Evolutionary conservation across 805 yeast species (phyloP), one percentile per base, ranked within the genome.

Genomic region (Candida michaelii): DNA sequence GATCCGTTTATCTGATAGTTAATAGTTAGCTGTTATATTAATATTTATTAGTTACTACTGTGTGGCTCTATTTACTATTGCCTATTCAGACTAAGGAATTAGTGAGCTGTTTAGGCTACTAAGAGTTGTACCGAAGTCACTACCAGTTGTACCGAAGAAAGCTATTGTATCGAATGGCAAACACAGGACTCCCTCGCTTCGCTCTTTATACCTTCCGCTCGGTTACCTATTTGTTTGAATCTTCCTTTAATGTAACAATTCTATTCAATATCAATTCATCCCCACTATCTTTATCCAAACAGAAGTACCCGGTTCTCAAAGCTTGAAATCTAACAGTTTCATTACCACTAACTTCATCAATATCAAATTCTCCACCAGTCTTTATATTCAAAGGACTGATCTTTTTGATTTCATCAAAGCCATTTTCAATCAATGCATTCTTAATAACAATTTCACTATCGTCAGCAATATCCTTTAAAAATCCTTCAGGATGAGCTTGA

Each of bases 241-340:
- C 51, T 25, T 86, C 95, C 73, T 91, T 93, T 67, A 93, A 78
- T 11, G 96, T 84, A 31, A 93, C 99, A 56, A 91, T 89, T 63
- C 97, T 80, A 70, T 93, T 93, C 60, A 93, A 72, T 25, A 93
- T 76, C 49, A 90, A 67, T 45, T 70, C 73, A 21, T 78, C 83
- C 14, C 68, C 74, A 43, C 87, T 69, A 50, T 91, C 97, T 53
- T 76, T 79, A 62, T 93, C 99, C 62, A 89, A 63, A 58, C 96
- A 83, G 79, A 89, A 93, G 66, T 93, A 93, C 23, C 99, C 99
- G 35, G 88, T 91, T 69, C 99, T 82, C 65, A 93, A 78, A 23
- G 96, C 99, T 72, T 93, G 99, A 89, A 93, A 93, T 66, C 99
- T 80, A 24, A 87, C 89, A n/a, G 90, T 78, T 63, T 90, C 95